Base-by-base conservation (phyloP, 164 flowering plant species). In the Warburgia ugandensis region DNA sequence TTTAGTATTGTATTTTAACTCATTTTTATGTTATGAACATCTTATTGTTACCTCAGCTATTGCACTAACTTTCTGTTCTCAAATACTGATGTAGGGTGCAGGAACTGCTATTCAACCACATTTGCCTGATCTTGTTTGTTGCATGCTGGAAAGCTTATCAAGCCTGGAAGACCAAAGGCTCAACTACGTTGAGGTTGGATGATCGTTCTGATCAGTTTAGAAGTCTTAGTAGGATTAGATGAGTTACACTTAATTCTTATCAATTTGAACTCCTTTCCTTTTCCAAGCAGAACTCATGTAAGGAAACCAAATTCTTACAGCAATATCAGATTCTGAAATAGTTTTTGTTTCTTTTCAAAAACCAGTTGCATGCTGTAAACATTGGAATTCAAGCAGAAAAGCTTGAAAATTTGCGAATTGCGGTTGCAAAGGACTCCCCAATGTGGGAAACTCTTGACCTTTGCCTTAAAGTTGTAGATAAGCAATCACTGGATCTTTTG, bases 371-470 rank as follows among this genome's bases (percentile, higher is more conserved):
- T 68, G 95, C 97, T 29, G 83, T 64, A 53, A 92, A 81, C 60
- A 74, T 60, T 63, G 97, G 99, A 43, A 75, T 88, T 65, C 81
- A 88, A 43, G 62, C 81, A 26, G 99, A 92, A 54, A 92, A 86
- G 72, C 97, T 92, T 61, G 99, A 92, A 60, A 88, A 67, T 65
- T 68, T 92, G 63, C 85, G 99, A 35, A 74, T 92, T 63, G 78
- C 99, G 45, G 83, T 84, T 60, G 86, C 99, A 39, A 92, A 81
- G 69, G 80, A 94, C 55, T 92, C 99, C 65, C 86, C 97, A 29
- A 88, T 92, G 99, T 92, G 99, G 99, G 99, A 88, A 73, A 92
- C 99, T 59, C 95, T 92, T 45, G 97, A 92, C 50, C 59, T 72
- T 9, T 92, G 97, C 74, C 73, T 92, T 38, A 78, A 78, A 40